phyloP scores from a whole-genome alignment of 805 yeast species.

The Ogataea henricii region DNA sequence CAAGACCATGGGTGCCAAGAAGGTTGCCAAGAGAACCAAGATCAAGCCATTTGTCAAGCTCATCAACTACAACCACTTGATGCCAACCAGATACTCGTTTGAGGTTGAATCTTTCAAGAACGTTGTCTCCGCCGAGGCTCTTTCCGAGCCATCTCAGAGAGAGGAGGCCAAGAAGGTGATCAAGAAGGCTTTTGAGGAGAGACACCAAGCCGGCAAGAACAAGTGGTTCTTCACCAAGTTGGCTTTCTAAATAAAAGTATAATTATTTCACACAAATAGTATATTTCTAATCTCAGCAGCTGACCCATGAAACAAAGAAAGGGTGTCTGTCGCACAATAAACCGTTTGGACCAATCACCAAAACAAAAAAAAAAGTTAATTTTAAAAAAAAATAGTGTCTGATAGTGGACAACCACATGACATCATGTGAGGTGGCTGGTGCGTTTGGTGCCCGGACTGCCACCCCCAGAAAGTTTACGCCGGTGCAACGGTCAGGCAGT shows the following conservation, averaged over 20 bases:
- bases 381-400: too few relatives aligned
- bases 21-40: slow-evolving; percentile 94
- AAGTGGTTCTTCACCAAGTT: slow-evolving; percentile 99
- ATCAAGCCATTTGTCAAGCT: slow-evolving; percentile 99
- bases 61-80: slow-evolving; percentile 98
- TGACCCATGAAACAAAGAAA: background rate
- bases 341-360: too few relatives aligned
- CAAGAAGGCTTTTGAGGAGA: slow-evolving; percentile 98
- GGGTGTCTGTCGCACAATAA: background rate
- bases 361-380: too few relatives aligned
- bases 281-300: slow-evolving; percentile 12
- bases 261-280: slow-evolving; percentile 18
- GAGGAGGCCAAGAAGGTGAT: slow-evolving; percentile 98
- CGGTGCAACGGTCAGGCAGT: background rate
- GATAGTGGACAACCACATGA: too few relatives aligned
- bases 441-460: too few relatives aligned
- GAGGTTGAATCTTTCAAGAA: slow-evolving; percentile 95
- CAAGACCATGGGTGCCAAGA: slow-evolving; percentile 93
- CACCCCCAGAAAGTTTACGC: too few relatives aligned
- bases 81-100: slow-evolving; percentile 99
- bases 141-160: slow-evolving; percentile 96
- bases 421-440: too few relatives aligned
- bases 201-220: slow-evolving; percentile 99
- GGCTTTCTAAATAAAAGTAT: slow-evolving; percentile 35
- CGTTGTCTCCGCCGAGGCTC: slow-evolving; percentile 88